A percentile compares a stretch with the other conserved stretches of the same genome.
phyloP scores from a whole-genome alignment of 1,284 basidiomycete genomes.

The Cutaneotrichosporon cutaneum region DNA sequence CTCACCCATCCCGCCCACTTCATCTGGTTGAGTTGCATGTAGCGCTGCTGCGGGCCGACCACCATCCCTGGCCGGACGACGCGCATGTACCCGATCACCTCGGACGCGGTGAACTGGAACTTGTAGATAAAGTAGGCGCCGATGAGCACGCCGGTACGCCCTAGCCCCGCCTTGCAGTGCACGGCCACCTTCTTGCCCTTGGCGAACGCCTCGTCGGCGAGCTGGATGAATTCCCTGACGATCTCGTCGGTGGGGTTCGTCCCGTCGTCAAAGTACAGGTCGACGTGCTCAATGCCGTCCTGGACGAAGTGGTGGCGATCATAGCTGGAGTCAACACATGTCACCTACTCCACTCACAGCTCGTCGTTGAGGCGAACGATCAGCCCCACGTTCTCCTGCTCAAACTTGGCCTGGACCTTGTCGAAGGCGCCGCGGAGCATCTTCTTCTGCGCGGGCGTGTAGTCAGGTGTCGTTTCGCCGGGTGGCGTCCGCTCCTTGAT shows the following conservation, averaged over 20 bases:
- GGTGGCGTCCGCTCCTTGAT: conserved; percentile 13
- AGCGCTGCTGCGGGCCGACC: conserved; percentile 79
- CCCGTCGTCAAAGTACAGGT: conserved; percentile 96
- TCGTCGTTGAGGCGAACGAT: conserved; percentile 94
- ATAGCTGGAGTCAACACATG: conserved; percentile 57
- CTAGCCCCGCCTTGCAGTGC: conserved; percentile 62
- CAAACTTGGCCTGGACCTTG: conserved; percentile 90
- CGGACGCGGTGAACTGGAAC: conserved; percentile 96
- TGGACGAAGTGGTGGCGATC: conserved; percentile 80
- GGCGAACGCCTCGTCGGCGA: conserved; percentile 72
- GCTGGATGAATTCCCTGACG: conserved; percentile 81
- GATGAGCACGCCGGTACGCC: conserved; percentile 74
- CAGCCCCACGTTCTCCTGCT: conserved; percentile 79
- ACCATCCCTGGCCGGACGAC: conserved; percentile 89
- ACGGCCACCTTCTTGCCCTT: conserved; percentile 79
- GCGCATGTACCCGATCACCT: conserved; percentile 98
- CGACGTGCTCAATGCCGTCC: conserved; percentile 76
- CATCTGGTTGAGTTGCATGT: conserved; percentile 92
- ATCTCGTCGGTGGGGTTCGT: conserved; percentile 82
- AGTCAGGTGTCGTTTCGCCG: conserved; percentile 7
- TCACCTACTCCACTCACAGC: conserved; percentile 52
- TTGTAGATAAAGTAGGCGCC: conserved; percentile 99
- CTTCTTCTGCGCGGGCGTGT: conserved; percentile 3
- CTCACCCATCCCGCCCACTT: conserved; percentile 91
- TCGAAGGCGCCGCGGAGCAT: conserved; percentile 74